Percentiles rank a stretch among this genome's conserved stretches.
These are phyloP conservation scores for Scedosporium aurantiacum DNA, from an alignment of 2,329 filamentous ascomycete species.

Conservation along the genomic window DNA sequence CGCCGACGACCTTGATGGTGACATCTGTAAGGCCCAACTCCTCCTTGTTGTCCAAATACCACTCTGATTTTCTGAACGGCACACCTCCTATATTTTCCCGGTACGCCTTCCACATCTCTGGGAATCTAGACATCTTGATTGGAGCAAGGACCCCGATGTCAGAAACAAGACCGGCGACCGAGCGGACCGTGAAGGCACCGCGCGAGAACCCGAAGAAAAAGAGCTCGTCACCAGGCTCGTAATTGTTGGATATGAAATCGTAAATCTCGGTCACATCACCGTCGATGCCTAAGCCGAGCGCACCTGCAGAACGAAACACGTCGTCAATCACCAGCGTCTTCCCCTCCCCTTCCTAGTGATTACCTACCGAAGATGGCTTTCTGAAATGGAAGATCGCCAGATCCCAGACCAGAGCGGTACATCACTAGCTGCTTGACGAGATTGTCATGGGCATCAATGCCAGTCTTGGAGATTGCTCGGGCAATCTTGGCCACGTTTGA, in stretches of 20 bases:
- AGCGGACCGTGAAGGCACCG: slow-evolving; percentile 20
- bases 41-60: background rate
- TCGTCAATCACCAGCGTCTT: background rate
- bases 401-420: slow-evolving; percentile 25
- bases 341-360: background rate
- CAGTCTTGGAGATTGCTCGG: slow-evolving; percentile 14
- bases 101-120: background rate
- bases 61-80: background rate
- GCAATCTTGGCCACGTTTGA: slow-evolving; percentile 22
- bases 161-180: slow-evolving; percentile 16
- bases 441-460: slow-evolving; percentile 11
- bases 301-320: background rate
- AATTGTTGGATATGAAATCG: slow-evolving; percentile 25
- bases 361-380: background rate
- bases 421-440: slow-evolving; percentile 23
- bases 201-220: slow-evolving; percentile 20
- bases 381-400: slow-evolving; percentile 4
- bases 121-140: slow-evolving; percentile 11
- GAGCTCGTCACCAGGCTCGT: slow-evolving; percentile 19
- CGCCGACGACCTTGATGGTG: slow-evolving; percentile 21
- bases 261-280: slow-evolving; percentile 13
- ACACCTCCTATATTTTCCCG: background rate
- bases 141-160: slow-evolving; percentile 17
- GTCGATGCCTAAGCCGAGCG: background rate
- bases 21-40: background rate